Base-by-base conservation (phyloP, 305 asterid species). In the Fraxinus platypoda region DNA sequence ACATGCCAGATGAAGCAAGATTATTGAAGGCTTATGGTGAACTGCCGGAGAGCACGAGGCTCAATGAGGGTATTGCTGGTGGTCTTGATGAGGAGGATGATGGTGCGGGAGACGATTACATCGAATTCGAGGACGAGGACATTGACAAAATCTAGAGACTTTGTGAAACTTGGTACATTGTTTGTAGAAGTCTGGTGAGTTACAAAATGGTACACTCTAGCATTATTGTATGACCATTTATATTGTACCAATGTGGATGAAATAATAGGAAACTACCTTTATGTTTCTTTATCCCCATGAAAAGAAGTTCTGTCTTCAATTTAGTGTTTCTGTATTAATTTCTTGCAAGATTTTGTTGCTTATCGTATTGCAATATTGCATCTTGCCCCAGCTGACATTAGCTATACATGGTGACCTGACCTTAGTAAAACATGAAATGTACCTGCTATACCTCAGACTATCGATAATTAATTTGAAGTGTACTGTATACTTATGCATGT, bases 1-100 rank as follows among this genome's bases (percentile, higher is more conserved):
- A 93, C 88, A 93, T 95, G 98, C 93, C 98, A 0, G 97, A 95
- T 59, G 98, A 95, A 81, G 98, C 98, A 3, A 92, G 98, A 88
- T 81, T 95, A 81, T 81, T 95, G 90, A 95, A 95, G 88, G 98
- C 97, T 7, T 91, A 91, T 8, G 95, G 95, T 74, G 97, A 93
- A 87, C 81, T 93, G 84, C 97, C 97, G 2, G 97, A 93, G 88
- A 91, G 31, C 89, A 93, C 90, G 17, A 89, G 93, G 90, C 93
- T 93, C 68, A 93, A 90, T n/a, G 97, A 90, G 83, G 94, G 97
- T 83, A 87, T 93, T 83, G 90, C 90, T 15, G 88, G 87, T 41
- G 85, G 76, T 19, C 73, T 89, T 34, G 95, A 91, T 37, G 97
- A 93, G 79, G 97, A 93, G 28, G 97, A 93, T 9, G 94, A 89